Evolutionary conservation across 257 asterid genomes (phyloP).

Genomic region (Primulina eburnea): DNA sequence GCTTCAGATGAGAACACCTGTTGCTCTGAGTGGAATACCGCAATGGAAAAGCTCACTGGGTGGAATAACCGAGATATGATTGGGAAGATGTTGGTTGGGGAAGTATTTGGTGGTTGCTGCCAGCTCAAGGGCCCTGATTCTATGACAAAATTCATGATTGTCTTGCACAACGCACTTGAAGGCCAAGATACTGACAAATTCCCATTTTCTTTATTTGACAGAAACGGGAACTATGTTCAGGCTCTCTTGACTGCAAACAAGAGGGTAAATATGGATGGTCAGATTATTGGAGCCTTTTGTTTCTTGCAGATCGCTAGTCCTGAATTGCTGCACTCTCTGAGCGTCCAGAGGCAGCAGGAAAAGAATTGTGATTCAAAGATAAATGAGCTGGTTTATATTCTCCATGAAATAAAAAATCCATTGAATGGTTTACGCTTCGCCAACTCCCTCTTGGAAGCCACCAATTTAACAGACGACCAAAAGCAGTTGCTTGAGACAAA

Average conservation of each 20-base stretch:
- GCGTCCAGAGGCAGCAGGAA: conserved; percentile 64
- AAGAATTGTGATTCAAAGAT: conserved; percentile 48
- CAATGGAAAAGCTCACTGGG: conserved; percentile 90
- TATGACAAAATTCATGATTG: conserved; percentile 73
- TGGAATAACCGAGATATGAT: conserved; percentile 67
- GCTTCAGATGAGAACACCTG: conserved; percentile 82
- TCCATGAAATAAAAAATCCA: conserved; percentile 80
- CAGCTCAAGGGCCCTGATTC: conserved; percentile 72
- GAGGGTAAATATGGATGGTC: conserved; percentile 70
- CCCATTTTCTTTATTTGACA: conserved; percentile 62
- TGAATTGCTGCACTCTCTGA: conserved; percentile 61
- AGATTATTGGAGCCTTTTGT: conserved; percentile 80
- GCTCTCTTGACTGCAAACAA: conserved; percentile 77
- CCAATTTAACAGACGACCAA: conserved; percentile 67
- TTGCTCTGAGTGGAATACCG: conserved; percentile 92
- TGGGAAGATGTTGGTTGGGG: conserved; percentile 84
- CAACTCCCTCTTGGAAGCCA: conserved; percentile 69
- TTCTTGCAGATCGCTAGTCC: conserved; percentile 81
- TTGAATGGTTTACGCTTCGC: conserved; percentile 75
- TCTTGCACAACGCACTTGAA: conserved; percentile 71
- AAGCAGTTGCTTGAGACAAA: conserved; percentile 79
- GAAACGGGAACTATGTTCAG: conserved; percentile 62
- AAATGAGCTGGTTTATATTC: conserved; percentile 83
- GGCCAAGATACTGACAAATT: conserved; percentile 69
- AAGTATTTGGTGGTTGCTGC: conserved; percentile 74